These are phyloP conservation scores for Gypsophila paniculata DNA, from an alignment of 179 eudicot species.

Conservation along the genomic window DNA sequence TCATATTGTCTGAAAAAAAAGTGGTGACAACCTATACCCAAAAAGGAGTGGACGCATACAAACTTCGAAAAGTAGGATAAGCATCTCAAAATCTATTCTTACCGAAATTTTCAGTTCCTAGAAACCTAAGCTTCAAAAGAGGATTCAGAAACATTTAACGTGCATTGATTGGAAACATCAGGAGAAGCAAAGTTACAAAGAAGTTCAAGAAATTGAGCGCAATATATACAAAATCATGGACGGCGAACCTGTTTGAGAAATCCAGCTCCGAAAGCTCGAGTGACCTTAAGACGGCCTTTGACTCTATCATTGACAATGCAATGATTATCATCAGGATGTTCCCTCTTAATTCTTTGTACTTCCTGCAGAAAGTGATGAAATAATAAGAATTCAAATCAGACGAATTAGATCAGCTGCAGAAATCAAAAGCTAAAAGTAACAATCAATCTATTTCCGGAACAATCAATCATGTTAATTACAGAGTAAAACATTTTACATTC, in stretches of 20 bases:
- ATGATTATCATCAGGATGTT: slow-evolving; percentile 87
- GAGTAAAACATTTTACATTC: neutral
- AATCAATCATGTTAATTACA: neutral
- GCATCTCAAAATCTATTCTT: neutral
- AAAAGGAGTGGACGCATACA: too few species aligned
- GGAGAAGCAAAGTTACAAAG: neutral
- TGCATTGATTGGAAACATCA: neutral
- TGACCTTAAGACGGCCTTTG: slow-evolving; percentile 94
- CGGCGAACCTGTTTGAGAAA: slow-evolving; percentile 77
- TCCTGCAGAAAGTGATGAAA: slow-evolving; percentile 53
- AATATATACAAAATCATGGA: neutral
- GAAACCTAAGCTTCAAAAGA: neutral
- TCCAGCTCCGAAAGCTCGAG: slow-evolving; percentile 99
- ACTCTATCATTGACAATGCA: slow-evolving; percentile 97
- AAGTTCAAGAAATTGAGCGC: neutral
- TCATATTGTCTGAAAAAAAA: too few species aligned
- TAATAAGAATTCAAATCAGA: neutral
- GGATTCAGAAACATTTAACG: neutral
- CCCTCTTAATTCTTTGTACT: slow-evolving; percentile 79
- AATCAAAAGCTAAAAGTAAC: slow-evolving; percentile 4
- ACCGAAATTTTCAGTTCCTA: neutral
- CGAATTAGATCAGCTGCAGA: slow-evolving; percentile 1
- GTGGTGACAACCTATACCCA: too few species aligned
- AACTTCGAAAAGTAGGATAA: too few species aligned
- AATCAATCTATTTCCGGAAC: neutral